Conservation (phyloP, 495 filamentous ascomycete species). For the Coniosporium apollinis region DNA sequence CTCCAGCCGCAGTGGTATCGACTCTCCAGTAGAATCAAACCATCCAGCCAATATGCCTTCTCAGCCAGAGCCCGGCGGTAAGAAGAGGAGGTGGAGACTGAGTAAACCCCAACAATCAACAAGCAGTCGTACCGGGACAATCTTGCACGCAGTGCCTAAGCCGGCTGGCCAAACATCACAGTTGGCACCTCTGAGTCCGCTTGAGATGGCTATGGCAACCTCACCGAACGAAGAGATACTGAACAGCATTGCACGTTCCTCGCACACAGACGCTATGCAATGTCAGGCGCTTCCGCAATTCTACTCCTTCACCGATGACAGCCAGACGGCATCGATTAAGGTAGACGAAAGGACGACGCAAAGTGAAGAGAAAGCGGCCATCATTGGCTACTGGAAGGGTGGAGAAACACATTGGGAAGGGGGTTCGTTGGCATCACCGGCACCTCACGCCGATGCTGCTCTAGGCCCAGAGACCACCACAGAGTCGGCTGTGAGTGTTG, state of each 20-base stretch:
- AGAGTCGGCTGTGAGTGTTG: background rate
- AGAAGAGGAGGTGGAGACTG: too few relatives aligned
- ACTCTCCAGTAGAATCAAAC: too few relatives aligned
- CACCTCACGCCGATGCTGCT: background rate
- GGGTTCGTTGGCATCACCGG: background rate
- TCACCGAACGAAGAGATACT: constrained; percentile 20
- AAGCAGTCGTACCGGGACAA: too few relatives aligned
- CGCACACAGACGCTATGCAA: background rate
- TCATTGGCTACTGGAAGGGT: constrained; percentile 21
- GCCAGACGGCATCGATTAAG: constrained; percentile 6
- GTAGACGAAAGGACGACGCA: constrained; percentile 7
- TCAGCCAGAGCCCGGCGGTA: too few relatives aligned
- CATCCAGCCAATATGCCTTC: too few relatives aligned
- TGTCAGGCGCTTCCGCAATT: constrained; percentile 2
- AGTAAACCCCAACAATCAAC: too few relatives aligned
- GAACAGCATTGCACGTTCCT: constrained; percentile 8
- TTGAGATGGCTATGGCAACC: constrained; percentile 20
- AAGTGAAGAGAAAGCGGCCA: constrained; percentile 4
- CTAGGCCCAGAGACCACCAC: background rate
- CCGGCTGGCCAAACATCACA: background rate
- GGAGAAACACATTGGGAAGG: constrained; percentile 19
- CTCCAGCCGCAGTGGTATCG: too few relatives aligned
- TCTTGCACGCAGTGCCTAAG: background rate
- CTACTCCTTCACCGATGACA: constrained; percentile 1
- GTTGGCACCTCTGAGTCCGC: constrained; percentile 7